These are phyloP conservation scores for Selenicereus undatus DNA, from an alignment of 148 eudicot species.

Conservation along the genomic window DNA sequence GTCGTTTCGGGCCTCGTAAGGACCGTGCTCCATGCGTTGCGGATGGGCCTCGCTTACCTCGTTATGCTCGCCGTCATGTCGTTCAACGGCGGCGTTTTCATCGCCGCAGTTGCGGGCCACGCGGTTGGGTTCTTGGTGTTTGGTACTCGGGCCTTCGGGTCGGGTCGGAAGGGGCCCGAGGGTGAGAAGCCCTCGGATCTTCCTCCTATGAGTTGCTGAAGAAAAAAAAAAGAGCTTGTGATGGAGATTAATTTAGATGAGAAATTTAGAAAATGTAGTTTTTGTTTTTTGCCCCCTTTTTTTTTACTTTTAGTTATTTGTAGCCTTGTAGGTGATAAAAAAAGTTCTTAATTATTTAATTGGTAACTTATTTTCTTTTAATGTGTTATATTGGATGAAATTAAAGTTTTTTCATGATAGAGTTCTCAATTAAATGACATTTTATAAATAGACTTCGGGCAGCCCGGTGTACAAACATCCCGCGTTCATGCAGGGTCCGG, in stretches of 20 bases:
- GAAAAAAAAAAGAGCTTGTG: background rate
- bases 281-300: background rate
- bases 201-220: slow-evolving; percentile 45
- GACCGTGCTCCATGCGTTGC: slow-evolving; percentile 26
- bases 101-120: slow-evolving; percentile 46
- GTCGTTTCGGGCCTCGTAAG: slow-evolving; percentile 21
- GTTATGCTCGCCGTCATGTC: slow-evolving; percentile 61
- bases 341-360: too few relatives aligned
- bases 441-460: too few relatives aligned
- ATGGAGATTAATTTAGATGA: background rate
- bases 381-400: too few relatives aligned
- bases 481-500: too few relatives aligned
- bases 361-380: too few relatives aligned
- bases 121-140: slow-evolving; percentile 44
- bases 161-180: background rate
- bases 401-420: background rate
- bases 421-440: too few relatives aligned
- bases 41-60: slow-evolving; percentile 40
- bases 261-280: background rate
- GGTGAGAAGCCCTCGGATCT: slow-evolving; percentile 14
- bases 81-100: slow-evolving; percentile 49
- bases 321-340: too few relatives aligned
- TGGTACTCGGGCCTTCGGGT: slow-evolving; percentile 33
- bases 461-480: too few relatives aligned
- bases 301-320: too few relatives aligned